Percentiles rank a stretch among this genome's conserved stretches.
phyloP scores from a whole-genome alignment of 108 stramenopile species.

The Asterionellopsis glacialis region DNA sequence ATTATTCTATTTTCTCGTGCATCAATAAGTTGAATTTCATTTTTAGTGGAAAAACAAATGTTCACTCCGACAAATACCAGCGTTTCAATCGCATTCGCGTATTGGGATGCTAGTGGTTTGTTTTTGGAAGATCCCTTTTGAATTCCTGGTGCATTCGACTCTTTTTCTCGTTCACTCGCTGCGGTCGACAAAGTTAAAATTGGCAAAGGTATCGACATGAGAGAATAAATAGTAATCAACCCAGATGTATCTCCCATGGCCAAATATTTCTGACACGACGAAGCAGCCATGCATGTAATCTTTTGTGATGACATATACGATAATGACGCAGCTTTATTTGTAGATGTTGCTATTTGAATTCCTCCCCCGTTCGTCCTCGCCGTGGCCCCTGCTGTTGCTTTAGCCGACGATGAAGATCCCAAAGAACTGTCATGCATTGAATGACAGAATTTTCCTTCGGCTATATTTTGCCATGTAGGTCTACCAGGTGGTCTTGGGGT shows the following conservation, averaged over 20 bases:
- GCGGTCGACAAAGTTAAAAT: constrained; percentile 31
- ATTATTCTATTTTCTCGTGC: no score
- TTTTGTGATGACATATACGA: background rate
- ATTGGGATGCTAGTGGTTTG: no score
- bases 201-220: constrained; percentile 14
- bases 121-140: no score
- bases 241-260: constrained; percentile 46
- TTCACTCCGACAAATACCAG: no score
- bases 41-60: no score
- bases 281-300: constrained; percentile 1
- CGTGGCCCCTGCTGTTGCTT: no score
- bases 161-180: constrained; percentile 20
- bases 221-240: constrained; percentile 37
- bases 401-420: no score
- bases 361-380: no score
- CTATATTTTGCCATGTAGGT: constrained; percentile 3
- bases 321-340: background rate
- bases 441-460: no score
- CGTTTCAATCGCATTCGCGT: no score
- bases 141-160: background rate
- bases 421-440: no score
- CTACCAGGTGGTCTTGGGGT: background rate
- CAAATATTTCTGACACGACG: constrained; percentile 27
- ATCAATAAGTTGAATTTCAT: no score
- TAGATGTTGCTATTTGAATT: background rate